Conservation (phyloP, 805 yeast species). For the Ogataea trehaloabstinens region DNA sequence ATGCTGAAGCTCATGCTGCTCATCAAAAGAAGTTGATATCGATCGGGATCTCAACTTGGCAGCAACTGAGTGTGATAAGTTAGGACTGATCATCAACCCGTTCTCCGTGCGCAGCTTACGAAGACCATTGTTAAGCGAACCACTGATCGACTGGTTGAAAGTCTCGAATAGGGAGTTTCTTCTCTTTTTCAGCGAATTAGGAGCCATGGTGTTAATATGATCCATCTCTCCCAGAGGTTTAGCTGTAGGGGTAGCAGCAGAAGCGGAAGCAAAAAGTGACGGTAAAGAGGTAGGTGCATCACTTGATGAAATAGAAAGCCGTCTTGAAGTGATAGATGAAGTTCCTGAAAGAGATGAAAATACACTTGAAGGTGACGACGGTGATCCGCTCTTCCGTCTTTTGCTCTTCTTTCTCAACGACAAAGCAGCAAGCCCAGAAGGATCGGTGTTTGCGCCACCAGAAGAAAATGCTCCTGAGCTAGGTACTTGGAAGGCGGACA, state of each 20-base stretch:
- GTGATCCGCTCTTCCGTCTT: constrained; percentile 26
- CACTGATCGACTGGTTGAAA: constrained; percentile 24
- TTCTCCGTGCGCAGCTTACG: constrained; percentile 23
- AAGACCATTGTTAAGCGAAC: constrained; percentile 26
- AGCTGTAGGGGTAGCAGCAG: constrained; percentile 24
- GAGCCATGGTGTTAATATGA: constrained; percentile 5
- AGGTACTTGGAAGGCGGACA: constrained; percentile 29
- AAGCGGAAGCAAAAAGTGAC: constrained; percentile 29
- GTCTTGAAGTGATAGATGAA: constrained; percentile 29
- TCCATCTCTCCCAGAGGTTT: constrained; percentile 9
- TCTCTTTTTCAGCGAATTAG: constrained; percentile 14
- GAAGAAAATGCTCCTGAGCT: constrained; percentile 12
- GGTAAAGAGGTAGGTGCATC: constrained; percentile 21
- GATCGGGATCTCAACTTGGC: constrained; percentile 16
- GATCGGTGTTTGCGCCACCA: background rate
- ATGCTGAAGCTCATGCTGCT: constrained; percentile 15
- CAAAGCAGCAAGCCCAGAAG: constrained; percentile 10
- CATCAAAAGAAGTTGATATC: constrained; percentile 11
- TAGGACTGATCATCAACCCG: background rate
- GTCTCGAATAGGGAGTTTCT: constrained; percentile 26
- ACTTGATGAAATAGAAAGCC: constrained; percentile 26
- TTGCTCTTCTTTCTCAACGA: constrained; percentile 13
- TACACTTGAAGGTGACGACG: constrained; percentile 28
- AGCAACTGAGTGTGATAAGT: background rate
- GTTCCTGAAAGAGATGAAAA: constrained; percentile 29